Percentiles rank a stretch among this genome's conserved stretches.
Conservation (phyloP, 192 early-diverging fungal genomes). For the Spizellomyces sp. region DNA sequence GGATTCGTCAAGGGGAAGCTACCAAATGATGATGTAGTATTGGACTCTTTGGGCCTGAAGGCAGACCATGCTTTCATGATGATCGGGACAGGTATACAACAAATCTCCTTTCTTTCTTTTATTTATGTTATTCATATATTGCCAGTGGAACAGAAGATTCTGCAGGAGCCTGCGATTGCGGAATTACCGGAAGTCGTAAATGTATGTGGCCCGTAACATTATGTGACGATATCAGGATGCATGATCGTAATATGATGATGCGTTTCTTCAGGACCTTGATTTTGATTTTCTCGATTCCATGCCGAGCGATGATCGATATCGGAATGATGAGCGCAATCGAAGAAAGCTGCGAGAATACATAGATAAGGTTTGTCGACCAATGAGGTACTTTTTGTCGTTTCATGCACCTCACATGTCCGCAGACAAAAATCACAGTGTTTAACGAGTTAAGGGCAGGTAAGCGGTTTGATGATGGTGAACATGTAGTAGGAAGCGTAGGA, state of each 20-base stretch:
- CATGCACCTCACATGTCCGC: neutral
- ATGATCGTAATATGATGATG: too few species aligned
- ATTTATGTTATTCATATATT: neutral
- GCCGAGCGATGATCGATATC: conserved; percentile 43
- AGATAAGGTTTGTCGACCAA: conserved; percentile 39
- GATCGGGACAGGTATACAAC: conserved; percentile 48
- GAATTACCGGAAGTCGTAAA: conserved; percentile 56
- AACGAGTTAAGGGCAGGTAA: conserved; percentile 47
- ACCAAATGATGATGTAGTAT: conserved; percentile 40
- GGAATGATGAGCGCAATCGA: conserved; percentile 45
- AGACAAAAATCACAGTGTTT: conserved; percentile 59
- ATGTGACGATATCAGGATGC: too few species aligned
- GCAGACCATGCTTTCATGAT: conserved; percentile 24
- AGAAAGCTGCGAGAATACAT: conserved; percentile 45
- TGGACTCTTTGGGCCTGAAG: conserved; percentile 21
- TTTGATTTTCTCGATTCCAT: conserved; percentile 49
- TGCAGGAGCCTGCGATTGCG: conserved; percentile 48
- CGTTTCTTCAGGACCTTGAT: conserved; percentile 44
- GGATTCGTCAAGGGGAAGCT: conserved; percentile 67
- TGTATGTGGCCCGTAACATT: conserved; percentile 15
- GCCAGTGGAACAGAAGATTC: conserved; percentile 53
- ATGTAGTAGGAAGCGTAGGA: neutral
- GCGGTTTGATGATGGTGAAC: neutral
- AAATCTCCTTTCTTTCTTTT: neutral
- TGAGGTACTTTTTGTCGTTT: neutral